These are phyloP conservation scores for Aspergillus hancockii DNA, from an alignment of 495 filamentous ascomycete genomes.

Conservation along the genomic window DNA sequence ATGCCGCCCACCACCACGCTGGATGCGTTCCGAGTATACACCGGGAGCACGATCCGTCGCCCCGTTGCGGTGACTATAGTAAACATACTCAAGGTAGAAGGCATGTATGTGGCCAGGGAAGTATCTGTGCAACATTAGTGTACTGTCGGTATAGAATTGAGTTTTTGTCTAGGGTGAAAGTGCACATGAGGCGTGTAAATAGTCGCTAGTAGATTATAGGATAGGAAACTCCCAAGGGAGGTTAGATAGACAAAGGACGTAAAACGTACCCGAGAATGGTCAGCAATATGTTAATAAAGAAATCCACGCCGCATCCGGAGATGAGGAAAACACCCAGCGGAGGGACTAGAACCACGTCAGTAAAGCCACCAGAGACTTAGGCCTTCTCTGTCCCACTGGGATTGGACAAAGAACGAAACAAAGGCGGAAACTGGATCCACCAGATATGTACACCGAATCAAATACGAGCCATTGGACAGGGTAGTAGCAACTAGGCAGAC, in stretches of 20 bases:
- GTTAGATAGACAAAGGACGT: not conserved
- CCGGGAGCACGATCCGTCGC: constrained; percentile 59
- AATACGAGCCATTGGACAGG: not conserved
- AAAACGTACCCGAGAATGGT: constrained; percentile 59
- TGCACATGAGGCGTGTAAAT: not conserved
- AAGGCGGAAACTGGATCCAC: not conserved
- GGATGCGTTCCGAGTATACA: constrained; percentile 79
- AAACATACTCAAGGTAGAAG: constrained; percentile 88
- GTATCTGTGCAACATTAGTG: constrained; percentile 47
- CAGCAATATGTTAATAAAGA: constrained; percentile 64
- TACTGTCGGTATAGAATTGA: not conserved
- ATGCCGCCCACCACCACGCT: constrained; percentile 57
- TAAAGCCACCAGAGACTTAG: no score
- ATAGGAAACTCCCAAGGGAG: not conserved
- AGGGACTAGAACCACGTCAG: constrained; percentile 46
- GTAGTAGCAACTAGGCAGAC: not conserved
- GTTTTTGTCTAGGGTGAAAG: not conserved
- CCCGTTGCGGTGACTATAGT: constrained; percentile 67
- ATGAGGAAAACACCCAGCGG: constrained; percentile 65
- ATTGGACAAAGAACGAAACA: no score
- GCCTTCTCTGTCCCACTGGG: no score
- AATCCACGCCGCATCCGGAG: constrained; percentile 62
- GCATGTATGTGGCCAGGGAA: constrained; percentile 85
- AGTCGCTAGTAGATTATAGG: not conserved
- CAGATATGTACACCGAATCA: not conserved